These are phyloP conservation scores for Endotrypanum monterogeii DNA, from an alignment of 208 protist genomes.

Conservation along the genomic window DNA sequence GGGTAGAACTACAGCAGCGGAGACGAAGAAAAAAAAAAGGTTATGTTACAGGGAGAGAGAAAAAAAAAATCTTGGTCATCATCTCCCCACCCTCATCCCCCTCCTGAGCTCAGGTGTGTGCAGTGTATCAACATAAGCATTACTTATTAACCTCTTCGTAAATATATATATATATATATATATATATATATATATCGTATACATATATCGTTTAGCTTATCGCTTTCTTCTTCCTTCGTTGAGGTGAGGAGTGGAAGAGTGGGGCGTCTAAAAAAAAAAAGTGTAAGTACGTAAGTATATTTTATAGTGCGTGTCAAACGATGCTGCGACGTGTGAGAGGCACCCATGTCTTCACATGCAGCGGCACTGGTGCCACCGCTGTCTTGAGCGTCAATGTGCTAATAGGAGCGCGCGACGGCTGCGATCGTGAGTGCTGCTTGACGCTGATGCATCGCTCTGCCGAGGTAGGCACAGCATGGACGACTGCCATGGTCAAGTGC, in stretches of 20 bases:
- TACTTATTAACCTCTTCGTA: too few relatives aligned
- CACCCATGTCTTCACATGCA: not conserved
- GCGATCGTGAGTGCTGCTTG: not conserved
- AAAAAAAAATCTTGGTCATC: not conserved
- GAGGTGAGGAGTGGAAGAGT: too few relatives aligned
- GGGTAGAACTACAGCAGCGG: too few relatives aligned
- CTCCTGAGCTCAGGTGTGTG: too few relatives aligned
- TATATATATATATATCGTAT: constrained; percentile 9
- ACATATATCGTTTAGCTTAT: not conserved
- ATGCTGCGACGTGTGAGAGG: constrained; percentile 19
- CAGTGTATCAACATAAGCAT: too few relatives aligned
- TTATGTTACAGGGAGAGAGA: not conserved
- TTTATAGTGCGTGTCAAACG: not conserved
- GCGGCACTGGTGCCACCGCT: not conserved
- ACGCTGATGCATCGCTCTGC: not conserved
- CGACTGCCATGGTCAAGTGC: not conserved
- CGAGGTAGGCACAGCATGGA: not conserved
- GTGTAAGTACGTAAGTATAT: too few relatives aligned
- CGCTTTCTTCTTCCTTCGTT: not conserved
- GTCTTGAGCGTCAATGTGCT: not conserved
- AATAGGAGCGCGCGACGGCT: not conserved
- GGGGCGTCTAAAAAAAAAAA: too few relatives aligned
- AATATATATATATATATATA: not conserved
- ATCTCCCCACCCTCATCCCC: not conserved
- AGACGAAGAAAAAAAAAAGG: too few relatives aligned